phyloP scores from a whole-genome alignment of 768 basidiomycete genomes.

The Boletellus emodensis region DNA sequence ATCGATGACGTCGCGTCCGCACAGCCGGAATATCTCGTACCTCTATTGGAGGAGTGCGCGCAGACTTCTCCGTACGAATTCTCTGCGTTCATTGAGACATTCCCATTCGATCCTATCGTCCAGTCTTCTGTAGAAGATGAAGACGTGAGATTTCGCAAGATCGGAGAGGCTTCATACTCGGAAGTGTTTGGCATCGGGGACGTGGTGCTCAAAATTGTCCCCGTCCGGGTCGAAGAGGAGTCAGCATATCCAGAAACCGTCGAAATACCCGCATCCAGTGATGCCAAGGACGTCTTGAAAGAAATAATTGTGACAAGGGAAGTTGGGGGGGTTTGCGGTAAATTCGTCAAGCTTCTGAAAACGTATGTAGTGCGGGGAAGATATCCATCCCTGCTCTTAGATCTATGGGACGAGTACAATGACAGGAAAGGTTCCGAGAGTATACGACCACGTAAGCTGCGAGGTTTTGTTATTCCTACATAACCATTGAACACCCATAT shows the following conservation, averaged over 20 bases:
- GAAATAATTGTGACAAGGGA: constrained; percentile 73
- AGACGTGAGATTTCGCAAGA: constrained; percentile 61
- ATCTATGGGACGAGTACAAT: constrained; percentile 85
- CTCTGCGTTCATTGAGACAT: constrained; percentile 77
- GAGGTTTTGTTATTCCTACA: background rate
- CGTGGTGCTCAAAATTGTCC: constrained; percentile 88
- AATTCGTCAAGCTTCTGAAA: constrained; percentile 78
- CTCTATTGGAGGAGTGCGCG: constrained; percentile 67
- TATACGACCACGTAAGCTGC: constrained; percentile 69
- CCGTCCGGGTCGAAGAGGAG: constrained; percentile 55
- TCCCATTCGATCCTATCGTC: constrained; percentile 72
- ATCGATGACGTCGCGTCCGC: constrained; percentile 41
- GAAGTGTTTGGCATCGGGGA: constrained; percentile 92
- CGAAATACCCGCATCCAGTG: constrained; percentile 66
- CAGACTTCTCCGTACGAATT: constrained; percentile 73
- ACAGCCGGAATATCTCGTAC: constrained; percentile 52
- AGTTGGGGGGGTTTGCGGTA: constrained; percentile 71
- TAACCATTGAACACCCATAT: constrained; percentile 6
- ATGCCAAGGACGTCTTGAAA: constrained; percentile 72
- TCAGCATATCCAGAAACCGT: constrained; percentile 27
- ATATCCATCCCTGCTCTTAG: constrained; percentile 77
- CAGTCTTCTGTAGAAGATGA: constrained; percentile 29
- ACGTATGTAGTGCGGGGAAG: constrained; percentile 82
- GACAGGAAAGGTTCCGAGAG: constrained; percentile 75
- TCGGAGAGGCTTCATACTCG: constrained; percentile 95